Evolutionary conservation across 371 early-diverging fungal genomes (phyloP).

Genomic region (Rhizopus microsporus): DNA sequence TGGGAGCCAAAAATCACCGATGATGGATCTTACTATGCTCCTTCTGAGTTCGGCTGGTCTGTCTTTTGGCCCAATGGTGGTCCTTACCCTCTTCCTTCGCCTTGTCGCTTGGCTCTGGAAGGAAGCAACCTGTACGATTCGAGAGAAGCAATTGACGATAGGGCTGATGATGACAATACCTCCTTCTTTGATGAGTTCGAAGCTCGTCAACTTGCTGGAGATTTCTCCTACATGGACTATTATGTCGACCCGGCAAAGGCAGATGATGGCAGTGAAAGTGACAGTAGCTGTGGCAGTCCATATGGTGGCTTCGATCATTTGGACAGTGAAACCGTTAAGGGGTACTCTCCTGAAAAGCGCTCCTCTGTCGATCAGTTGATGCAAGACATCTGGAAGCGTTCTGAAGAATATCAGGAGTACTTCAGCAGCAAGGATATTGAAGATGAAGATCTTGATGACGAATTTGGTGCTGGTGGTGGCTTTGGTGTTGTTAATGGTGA

Average conservation of each 20-base stretch:
- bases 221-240: constrained; percentile 2
- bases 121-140: no score
- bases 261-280: neutral
- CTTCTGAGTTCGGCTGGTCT: no score
- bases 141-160: neutral
- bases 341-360: neutral
- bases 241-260: neutral
- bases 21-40: no score
- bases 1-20: no score
- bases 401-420: constrained; percentile 26
- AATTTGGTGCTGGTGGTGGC: neutral
- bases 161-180: no score
- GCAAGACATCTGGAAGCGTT: constrained; percentile 24
- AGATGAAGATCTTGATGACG: neutral
- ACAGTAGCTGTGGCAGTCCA: neutral
- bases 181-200: constrained; percentile 2
- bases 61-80: no score
- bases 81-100: no score
- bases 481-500: neutral
- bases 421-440: constrained; percentile 2
- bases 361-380: constrained; percentile 14
- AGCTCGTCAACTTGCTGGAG: neutral
- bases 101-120: no score
- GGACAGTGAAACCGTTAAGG: no score
- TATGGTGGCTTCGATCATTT: neutral